Evolutionary conservation across 768 basidiomycete genomes (phyloP), one percentile per base, ranked within the genome.

Genomic region (Mrakia gelida): DNA sequence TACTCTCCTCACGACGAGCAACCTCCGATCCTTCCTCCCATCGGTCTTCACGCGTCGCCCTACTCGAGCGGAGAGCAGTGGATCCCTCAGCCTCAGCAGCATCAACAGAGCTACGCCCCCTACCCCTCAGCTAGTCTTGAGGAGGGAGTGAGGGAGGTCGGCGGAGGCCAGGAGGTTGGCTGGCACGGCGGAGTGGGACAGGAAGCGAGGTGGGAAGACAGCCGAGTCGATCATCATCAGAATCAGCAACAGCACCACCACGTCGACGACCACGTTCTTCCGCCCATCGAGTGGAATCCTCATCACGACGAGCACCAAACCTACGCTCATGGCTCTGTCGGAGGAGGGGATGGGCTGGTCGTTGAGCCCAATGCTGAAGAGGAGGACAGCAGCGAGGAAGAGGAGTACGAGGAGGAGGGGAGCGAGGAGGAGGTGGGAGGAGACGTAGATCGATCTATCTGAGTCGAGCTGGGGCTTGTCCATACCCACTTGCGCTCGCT

Each of bases 91-190:
- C 41, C 67, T n/a, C 67, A 41, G 38, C 34, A 41, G 38, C 67
- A 23, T n/a, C 38, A 70, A 13, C 26, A 34, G 67, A 70, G 9
- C 67, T 70, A 70, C 41, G 67, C 67, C 10, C 21, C 67, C 13
- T 70, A 70, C 41, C 67, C 67, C n/a, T 34, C 34, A 10, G 67
- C 67, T 23, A 41, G 67, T 45, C 67, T 70, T 23, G 67, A 38
- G 21, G 67, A 70, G 23, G 67, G 67, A 2, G 67, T 41, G 26
- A 18, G 67, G 21, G 38, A 59, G n/a, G 59, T 59, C 8, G n/a
- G 54, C 1, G 54, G 54, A 21, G 54, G 59, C 8, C 59, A 59
- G 9, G 59, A 59, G 59, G 59, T 59, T 13, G 59, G 59, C 5
- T 59, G 59, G 59, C 59, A 59, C 13, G 59, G 59, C 1, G 59